Evolutionary conservation across 1,284 basidiomycete species (phyloP), one percentile per base, ranked within the genome.

Genomic region (Schizopora paradoxa): DNA sequence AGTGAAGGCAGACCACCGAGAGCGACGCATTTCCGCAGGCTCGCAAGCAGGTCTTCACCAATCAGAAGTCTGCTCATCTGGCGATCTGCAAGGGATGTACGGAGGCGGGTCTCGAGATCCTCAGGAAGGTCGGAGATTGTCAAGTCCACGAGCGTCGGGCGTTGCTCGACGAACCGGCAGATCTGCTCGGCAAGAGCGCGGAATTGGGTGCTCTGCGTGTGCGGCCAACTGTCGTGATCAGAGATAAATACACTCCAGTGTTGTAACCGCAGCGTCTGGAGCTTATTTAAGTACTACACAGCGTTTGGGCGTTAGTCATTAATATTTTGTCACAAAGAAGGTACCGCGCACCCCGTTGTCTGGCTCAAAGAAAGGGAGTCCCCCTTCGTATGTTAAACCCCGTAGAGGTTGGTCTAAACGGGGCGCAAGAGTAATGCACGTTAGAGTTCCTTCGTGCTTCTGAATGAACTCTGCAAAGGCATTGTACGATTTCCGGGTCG

Each of bases 391-490:
- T 25, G 37, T 18, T 10, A 40, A 23, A 18, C 37, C 37, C 16
- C 37, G 37, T 10, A 35, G 33, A 14, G 37, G 37, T 18, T 40
- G 37, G 23, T 26, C 16, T 23, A 16, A 14, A 8, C 37, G 19
- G 16, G 37, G 37, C 3, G 18, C 37, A 16, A 40, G 23, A 10
- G 37, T 14, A 16, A 40, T 26, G 16, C 19, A 22, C 26, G 21
- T 40, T 23, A 40, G 18, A 6, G 37, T 40, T 40, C 26, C 37
- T 22, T 18, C 21, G 37, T 40, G 37, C 37, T 40, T 40, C 37
- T 40, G 21, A 2, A 40, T 40, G 37, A 40, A 40, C 6, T 40
- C 37, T 14, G 37, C 37, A 14, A 40, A 40, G 16, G 37, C 18
- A 10, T 26, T 22, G 18, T 14, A 14, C 16, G 37, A 23, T 14